These are phyloP conservation scores for Phylloboletellus chloephorus DNA, from an alignment of 1,284 basidiomycete species.

Conservation along the genomic window DNA sequence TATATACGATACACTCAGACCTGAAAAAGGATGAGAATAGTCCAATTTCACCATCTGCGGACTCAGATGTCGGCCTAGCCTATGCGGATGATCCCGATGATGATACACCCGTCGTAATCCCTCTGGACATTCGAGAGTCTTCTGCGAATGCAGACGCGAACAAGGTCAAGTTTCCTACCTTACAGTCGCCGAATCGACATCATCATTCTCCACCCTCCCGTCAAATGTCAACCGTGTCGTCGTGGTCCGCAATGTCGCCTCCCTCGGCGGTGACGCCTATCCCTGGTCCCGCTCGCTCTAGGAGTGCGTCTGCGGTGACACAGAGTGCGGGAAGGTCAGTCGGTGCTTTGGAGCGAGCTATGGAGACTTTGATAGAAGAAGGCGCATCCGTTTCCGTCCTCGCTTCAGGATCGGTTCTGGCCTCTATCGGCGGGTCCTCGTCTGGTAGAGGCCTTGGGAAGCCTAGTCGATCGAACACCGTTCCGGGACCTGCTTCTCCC, in stretches of 20 bases:
- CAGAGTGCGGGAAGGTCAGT: constrained; percentile 25
- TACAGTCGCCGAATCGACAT: constrained; percentile 8
- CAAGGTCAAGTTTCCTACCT: constrained; percentile 26
- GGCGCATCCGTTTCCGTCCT: constrained; percentile 29
- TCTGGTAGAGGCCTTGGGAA: constrained; percentile 33
- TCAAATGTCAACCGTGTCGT: constrained; percentile 24
- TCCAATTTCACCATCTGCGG: constrained; percentile 41
- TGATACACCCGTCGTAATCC: constrained; percentile 32
- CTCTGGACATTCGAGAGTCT: constrained; percentile 33
- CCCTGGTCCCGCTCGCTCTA: constrained; percentile 16
- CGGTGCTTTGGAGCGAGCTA: constrained; percentile 40
- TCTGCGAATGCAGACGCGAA: constrained; percentile 22
- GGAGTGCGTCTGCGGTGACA: constrained; percentile 31
- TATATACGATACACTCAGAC: constrained; percentile 29
- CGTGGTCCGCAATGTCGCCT: constrained; percentile 19
- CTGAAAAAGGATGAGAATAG: constrained; percentile 21
- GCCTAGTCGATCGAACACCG: constrained; percentile 41
- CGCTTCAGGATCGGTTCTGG: constrained; percentile 28
- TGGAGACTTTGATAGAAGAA: constrained; percentile 49
- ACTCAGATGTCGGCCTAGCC: constrained; percentile 40
- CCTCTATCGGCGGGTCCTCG: constrained; percentile 27
- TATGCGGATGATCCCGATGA: constrained; percentile 48
- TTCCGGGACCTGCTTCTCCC: constrained; percentile 39
- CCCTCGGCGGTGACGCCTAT: constrained; percentile 22
- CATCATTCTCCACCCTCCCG: constrained; percentile 17